These are phyloP conservation scores for Brassica carinata DNA, from an alignment of 345 rosid genomes.

Conservation along the genomic window DNA sequence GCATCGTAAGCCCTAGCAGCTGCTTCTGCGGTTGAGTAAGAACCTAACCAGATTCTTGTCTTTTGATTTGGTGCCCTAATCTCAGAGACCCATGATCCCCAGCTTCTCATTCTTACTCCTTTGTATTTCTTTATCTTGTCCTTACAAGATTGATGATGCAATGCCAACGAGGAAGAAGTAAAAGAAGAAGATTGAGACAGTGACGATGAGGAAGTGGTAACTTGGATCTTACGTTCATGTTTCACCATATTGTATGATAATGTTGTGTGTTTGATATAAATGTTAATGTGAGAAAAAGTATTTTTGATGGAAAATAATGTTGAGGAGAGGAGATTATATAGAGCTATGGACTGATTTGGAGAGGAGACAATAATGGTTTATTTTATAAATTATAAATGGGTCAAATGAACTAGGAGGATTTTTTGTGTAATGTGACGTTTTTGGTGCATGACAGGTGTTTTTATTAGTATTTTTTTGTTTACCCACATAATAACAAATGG, in stretches of 20 bases:
- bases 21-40: constrained; percentile 91
- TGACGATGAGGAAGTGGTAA: constrained; percentile 37
- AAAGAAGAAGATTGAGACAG: constrained; percentile 19
- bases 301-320: constrained; percentile 22
- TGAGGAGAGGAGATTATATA: constrained; percentile 29
- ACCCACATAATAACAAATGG: constrained; percentile 29
- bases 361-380: constrained; percentile 27
- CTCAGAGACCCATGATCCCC: constrained; percentile 99
- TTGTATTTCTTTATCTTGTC: constrained; percentile 68
- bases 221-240: constrained; percentile 52
- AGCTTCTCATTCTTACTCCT: constrained; percentile 98
- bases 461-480: constrained; percentile 4
- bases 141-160: constrained; percentile 27
- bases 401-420: constrained; percentile 31
- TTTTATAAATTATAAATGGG: constrained; percentile 17
- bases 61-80: constrained; percentile 96
- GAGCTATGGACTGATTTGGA: constrained; percentile 18
- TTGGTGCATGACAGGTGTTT: constrained; percentile 44
- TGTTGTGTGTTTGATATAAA: neutral
- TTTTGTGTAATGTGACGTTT: constrained; percentile 32
- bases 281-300: constrained; percentile 22
- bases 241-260: constrained; percentile 56
- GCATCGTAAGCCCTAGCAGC: constrained; percentile 99
- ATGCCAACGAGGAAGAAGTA: constrained; percentile 25
- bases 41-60: constrained; percentile 96